phyloP scores from a whole-genome alignment of 2,329 filamentous ascomycete species.

The Alternaria conjuncta region DNA sequence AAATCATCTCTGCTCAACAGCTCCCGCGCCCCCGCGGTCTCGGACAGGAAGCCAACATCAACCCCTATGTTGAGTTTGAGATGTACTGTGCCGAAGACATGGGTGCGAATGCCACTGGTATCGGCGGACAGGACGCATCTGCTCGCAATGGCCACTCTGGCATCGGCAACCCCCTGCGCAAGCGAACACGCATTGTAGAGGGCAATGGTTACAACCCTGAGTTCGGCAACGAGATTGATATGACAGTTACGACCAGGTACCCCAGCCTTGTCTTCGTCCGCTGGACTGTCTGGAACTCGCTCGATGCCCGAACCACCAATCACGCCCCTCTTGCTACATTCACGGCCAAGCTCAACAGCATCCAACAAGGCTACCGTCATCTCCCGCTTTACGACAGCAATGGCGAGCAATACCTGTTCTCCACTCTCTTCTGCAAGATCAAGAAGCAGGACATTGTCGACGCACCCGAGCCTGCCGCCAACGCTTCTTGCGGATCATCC shows the following conservation, averaged over 20 bases:
- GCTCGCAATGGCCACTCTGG: conserved; percentile 69
- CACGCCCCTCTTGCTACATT: conserved; percentile 79
- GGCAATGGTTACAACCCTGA: conserved; percentile 94
- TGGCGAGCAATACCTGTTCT: conserved; percentile 93
- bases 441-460: conserved; percentile 64
- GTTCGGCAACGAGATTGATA: conserved; percentile 80
- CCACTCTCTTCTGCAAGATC: conserved; percentile 90
- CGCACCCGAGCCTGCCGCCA: conserved; percentile 38
- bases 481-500: conserved; percentile 32
- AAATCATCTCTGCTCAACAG: conserved; percentile 92
- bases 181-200: conserved; percentile 78
- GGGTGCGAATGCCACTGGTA: conserved; percentile 72
- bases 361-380: conserved; percentile 92
- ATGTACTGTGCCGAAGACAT: conserved; percentile 95
- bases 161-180: conserved; percentile 74
- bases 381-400: conserved; percentile 86
- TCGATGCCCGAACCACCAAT: conserved; percentile 73
- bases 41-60: conserved; percentile 75
- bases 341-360: conserved; percentile 86
- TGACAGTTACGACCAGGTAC: conserved; percentile 90
- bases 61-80: conserved; percentile 94
- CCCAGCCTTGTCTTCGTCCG: conserved; percentile 92
- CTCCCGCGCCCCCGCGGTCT: conserved; percentile 82
- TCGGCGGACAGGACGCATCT: conserved; percentile 70
- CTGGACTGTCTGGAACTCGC: conserved; percentile 88